These are phyloP conservation scores for Mycena haematopus DNA, from an alignment of 768 basidiomycete species.

Conservation along the genomic window DNA sequence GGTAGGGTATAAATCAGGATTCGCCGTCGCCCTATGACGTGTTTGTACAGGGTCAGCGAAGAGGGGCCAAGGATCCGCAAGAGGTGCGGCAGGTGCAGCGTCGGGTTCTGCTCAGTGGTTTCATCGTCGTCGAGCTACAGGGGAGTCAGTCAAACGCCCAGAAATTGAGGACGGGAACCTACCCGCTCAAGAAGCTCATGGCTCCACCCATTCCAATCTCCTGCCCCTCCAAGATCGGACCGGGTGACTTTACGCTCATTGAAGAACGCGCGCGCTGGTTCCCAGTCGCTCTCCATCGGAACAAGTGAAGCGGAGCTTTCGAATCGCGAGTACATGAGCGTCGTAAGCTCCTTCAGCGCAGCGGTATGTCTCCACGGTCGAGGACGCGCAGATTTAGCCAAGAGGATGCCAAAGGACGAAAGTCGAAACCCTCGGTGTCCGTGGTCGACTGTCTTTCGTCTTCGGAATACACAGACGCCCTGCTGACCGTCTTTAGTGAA, in stretches of 20 bases:
- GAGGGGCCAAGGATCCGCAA: conserved; percentile 82
- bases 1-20: conserved; percentile 84
- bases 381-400: conserved; percentile 67
- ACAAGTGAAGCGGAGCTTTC: conserved; percentile 55
- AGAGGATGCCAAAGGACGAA: conserved; percentile 76
- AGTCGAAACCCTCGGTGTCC: conserved; percentile 84
- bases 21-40: conserved; percentile 73
- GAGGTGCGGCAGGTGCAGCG: conserved; percentile 76
- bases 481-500: conserved; percentile 73
- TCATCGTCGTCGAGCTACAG: conserved; percentile 36
- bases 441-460: conserved; percentile 68
- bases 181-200: conserved; percentile 64
- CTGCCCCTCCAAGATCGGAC: conserved; percentile 59
- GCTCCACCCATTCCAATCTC: conserved; percentile 73
- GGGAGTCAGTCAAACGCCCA: background rate
- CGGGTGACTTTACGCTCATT: conserved; percentile 61
- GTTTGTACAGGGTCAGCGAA: conserved; percentile 78
- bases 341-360: conserved; percentile 65
- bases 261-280: conserved; percentile 66
- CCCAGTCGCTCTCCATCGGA: conserved; percentile 65
- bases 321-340: conserved; percentile 56
- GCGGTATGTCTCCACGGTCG: conserved; percentile 80
- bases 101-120: conserved; percentile 51
- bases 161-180: conserved; percentile 19
- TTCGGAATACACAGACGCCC: conserved; percentile 77